Percentiles rank a stretch among this genome's conserved stretches.
Evolutionary conservation across 176 grass and related monocot genomes (phyloP).

Genomic region (Carex kokanica): DNA sequence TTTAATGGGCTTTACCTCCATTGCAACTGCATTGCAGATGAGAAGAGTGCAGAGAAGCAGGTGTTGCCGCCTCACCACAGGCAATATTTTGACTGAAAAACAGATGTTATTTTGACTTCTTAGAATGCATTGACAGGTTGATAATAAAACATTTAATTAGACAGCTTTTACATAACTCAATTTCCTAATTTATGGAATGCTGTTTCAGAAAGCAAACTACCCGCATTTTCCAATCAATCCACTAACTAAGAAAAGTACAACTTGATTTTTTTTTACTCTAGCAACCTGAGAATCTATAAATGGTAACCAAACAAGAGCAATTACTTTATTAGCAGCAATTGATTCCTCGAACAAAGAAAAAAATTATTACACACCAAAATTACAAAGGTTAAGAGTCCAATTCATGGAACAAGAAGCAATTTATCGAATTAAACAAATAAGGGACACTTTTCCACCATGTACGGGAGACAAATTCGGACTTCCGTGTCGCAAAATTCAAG

Average conservation of each 20-base stretch:
- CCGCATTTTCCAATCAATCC: background rate
- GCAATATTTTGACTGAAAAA: slow-evolving; percentile 77
- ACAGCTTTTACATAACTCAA: background rate
- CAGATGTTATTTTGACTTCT: background rate
- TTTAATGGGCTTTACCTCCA: slow-evolving; percentile 54
- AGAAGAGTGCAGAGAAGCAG: slow-evolving; percentile 90
- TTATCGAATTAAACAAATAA: background rate
- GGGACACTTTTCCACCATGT: background rate
- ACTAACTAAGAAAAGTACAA: background rate
- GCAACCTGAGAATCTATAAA: background rate
- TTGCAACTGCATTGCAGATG: slow-evolving; percentile 80
- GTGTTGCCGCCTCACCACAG: slow-evolving; percentile 80
- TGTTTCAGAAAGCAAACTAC: background rate
- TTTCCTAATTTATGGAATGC: background rate
- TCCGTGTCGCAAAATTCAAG: too few relatives aligned
- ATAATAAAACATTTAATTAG: background rate
- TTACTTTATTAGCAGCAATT: background rate
- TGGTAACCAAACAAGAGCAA: background rate
- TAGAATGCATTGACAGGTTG: background rate
- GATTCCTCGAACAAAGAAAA: background rate
- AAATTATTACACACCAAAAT: background rate
- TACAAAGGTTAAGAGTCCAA: background rate
- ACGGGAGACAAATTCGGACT: background rate
- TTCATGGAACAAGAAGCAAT: background rate
- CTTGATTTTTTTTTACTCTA: background rate